phyloP scores from a whole-genome alignment of 768 basidiomycete species.

The Clitopilus hobsonii region DNA sequence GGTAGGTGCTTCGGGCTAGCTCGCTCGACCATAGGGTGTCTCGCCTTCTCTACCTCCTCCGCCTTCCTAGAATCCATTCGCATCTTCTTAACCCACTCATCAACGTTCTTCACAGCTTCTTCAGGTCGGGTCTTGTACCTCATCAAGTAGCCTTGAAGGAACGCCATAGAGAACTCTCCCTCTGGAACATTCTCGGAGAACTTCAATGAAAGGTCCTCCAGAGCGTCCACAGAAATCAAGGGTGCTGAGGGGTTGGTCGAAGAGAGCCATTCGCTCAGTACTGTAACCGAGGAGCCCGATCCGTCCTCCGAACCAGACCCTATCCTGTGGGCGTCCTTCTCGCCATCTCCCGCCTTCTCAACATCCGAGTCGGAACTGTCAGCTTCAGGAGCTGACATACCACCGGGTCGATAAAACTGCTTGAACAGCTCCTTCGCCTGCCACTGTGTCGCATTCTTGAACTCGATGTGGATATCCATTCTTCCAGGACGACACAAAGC shows the following conservation, averaged over 20 bases:
- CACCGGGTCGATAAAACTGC: slow-evolving; percentile 48
- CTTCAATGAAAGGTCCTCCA: slow-evolving; percentile 36
- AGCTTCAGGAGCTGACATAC: slow-evolving; percentile 5
- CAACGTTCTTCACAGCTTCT: slow-evolving; percentile 36
- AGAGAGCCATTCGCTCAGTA: background rate
- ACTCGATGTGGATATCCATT: slow-evolving; percentile 66
- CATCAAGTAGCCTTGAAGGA: slow-evolving; percentile 49
- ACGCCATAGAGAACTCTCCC: slow-evolving; percentile 31
- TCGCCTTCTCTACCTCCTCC: slow-evolving; percentile 12
- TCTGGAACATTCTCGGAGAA: slow-evolving; percentile 45
- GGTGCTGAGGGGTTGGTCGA: slow-evolving; percentile 14
- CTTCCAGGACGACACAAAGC: slow-evolving; percentile 65
- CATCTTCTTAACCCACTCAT: slow-evolving; percentile 42
- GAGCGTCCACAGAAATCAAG: slow-evolving; percentile 24
- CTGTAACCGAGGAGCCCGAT: background rate
- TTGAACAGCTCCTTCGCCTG: slow-evolving; percentile 57
- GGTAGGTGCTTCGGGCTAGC: slow-evolving; percentile 2
- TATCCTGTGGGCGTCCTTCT: background rate
- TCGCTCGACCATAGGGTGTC: no score
- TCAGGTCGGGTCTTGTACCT: slow-evolving; percentile 50
- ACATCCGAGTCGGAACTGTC: slow-evolving; percentile 14
- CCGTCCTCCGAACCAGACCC: background rate
- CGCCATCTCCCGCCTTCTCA: background rate
- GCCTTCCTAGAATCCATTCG: slow-evolving; percentile 8
- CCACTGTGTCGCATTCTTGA: slow-evolving; percentile 52